Percentiles rank a stretch among this genome's conserved stretches.
Evolutionary conservation across 192 early-diverging fungal species (phyloP).

Genomic region (Coemansia asiatica): DNA sequence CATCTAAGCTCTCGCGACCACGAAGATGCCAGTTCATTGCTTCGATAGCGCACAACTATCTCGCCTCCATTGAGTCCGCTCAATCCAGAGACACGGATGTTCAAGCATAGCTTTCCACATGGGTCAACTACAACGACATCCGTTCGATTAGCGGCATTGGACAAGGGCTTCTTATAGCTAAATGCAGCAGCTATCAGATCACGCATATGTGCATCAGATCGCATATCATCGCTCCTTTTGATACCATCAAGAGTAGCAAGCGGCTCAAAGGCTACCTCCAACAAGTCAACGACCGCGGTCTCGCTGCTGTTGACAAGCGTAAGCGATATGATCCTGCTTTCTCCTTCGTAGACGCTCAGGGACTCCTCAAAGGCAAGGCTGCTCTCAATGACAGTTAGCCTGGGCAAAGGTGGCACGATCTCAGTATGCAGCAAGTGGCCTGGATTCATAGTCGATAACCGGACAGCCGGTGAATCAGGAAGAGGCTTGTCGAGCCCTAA

Average conservation of each 20-base stretch:
- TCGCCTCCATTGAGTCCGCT: slow-evolving; percentile 24
- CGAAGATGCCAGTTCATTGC: not conserved
- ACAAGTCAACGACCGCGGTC: slow-evolving; percentile 10
- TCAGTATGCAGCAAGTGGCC: slow-evolving; percentile 18
- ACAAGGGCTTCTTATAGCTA: slow-evolving; percentile 10
- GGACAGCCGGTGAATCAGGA: slow-evolving; percentile 3
- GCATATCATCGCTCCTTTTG: slow-evolving; percentile 12
- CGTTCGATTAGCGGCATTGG: not conserved
- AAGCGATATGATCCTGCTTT: slow-evolving; percentile 21
- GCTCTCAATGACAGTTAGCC: slow-evolving; percentile 19
- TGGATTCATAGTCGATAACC: slow-evolving; percentile 29
- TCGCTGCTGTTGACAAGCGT: slow-evolving; percentile 32
- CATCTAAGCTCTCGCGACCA: slow-evolving; percentile 42
- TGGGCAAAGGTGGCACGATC: slow-evolving; percentile 33
- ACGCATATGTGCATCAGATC: slow-evolving; percentile 13
- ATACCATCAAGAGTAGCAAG: not conserved
- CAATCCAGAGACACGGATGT: slow-evolving; percentile 29
- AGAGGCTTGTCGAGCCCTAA: slow-evolving; percentile 13
- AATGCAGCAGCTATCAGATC: slow-evolving; percentile 37
- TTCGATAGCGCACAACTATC: slow-evolving; percentile 38
- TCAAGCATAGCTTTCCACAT: slow-evolving; percentile 6
- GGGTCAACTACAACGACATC: not conserved
- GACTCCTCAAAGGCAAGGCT: slow-evolving; percentile 24
- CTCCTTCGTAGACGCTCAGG: slow-evolving; percentile 47
- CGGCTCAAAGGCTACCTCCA: slow-evolving; percentile 41